Conservation (phyloP, 495 filamentous ascomycete species). For the Corynascus novoguineensis region DNA sequence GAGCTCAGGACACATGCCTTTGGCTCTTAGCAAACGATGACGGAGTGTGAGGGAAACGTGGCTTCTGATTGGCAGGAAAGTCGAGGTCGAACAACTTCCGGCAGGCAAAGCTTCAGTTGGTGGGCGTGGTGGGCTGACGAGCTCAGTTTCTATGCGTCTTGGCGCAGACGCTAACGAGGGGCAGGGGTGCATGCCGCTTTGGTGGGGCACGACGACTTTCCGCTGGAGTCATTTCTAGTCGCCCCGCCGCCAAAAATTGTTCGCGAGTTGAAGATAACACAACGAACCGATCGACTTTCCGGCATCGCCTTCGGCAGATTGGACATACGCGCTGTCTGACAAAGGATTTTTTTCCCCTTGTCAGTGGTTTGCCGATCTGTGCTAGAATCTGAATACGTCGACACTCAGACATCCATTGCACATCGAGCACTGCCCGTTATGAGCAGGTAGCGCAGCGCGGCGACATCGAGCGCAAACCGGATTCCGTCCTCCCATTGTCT, state of each 20-base stretch:
- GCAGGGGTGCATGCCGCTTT: conserved; percentile 4
- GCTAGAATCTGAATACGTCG: background rate
- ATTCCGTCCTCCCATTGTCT: background rate
- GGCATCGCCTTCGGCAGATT: background rate
- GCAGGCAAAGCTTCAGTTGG: conserved; percentile 11
- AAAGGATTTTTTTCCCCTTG: background rate
- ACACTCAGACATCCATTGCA: background rate
- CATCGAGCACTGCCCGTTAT: conserved; percentile 1
- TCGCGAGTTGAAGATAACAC: background rate
- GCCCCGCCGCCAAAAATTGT: conserved; percentile 20
- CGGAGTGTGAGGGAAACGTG: conserved; percentile 8
- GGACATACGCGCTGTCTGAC: background rate
- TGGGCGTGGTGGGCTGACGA: background rate
- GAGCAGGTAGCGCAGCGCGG: conserved; percentile 16
- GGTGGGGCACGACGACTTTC: conserved; percentile 20
- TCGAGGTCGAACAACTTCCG: background rate
- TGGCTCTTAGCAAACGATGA: conserved; percentile 13
- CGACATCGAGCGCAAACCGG: conserved; percentile 3
- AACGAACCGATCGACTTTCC: background rate
- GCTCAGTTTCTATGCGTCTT: background rate
- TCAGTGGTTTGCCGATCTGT: too few relatives aligned
- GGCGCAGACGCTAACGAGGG: background rate
- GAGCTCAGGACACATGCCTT: conserved; percentile 3
- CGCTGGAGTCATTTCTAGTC: conserved; percentile 7
- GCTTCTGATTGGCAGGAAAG: conserved; percentile 12